Conservation (phyloP, 768 basidiomycete species). For the Vararia minispora region DNA sequence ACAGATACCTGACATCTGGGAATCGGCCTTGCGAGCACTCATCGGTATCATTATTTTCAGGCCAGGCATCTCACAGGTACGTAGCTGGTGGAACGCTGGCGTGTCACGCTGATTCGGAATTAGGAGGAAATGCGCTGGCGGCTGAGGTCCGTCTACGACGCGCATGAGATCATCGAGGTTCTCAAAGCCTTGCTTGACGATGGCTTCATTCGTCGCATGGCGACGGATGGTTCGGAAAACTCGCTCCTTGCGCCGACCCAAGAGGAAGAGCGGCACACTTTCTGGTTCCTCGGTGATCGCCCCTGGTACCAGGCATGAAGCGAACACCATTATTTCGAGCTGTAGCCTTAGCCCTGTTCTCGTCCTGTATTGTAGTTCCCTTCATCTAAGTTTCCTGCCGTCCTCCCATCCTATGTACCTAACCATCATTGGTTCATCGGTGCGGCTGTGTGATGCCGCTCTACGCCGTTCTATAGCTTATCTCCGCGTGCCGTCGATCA, state of each 20-base stretch:
- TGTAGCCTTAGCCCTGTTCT: not conserved
- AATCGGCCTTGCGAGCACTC: constrained; percentile 59
- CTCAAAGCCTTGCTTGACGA: constrained; percentile 42
- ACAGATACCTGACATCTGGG: constrained; percentile 54
- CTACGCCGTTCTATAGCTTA: too few species aligned
- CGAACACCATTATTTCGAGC: not conserved
- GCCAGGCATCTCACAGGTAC: constrained; percentile 66
- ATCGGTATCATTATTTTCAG: constrained; percentile 54
- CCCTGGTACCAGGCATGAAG: constrained; percentile 58
- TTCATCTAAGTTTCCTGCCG: too few species aligned
- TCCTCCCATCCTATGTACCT: too few species aligned
- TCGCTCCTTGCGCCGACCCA: constrained; percentile 31
- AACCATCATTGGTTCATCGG: too few species aligned
- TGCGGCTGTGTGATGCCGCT: too few species aligned
- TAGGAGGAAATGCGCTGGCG: constrained; percentile 67
- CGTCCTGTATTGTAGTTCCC: not conserved
- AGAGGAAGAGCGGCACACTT: constrained; percentile 36
- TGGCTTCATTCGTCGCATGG: constrained; percentile 29
- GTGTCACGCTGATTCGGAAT: constrained; percentile 2
- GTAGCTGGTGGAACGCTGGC: constrained; percentile 12
- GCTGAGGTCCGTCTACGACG: constrained; percentile 60
- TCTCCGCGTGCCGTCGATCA: too few species aligned
- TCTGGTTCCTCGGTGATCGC: constrained; percentile 46
- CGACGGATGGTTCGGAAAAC: constrained; percentile 12
- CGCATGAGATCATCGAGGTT: constrained; percentile 61